Percentiles rank a stretch among this genome's conserved stretches.
Conservation (phyloP, 805 yeast genomes). For the Kazachstania martiniae region DNA sequence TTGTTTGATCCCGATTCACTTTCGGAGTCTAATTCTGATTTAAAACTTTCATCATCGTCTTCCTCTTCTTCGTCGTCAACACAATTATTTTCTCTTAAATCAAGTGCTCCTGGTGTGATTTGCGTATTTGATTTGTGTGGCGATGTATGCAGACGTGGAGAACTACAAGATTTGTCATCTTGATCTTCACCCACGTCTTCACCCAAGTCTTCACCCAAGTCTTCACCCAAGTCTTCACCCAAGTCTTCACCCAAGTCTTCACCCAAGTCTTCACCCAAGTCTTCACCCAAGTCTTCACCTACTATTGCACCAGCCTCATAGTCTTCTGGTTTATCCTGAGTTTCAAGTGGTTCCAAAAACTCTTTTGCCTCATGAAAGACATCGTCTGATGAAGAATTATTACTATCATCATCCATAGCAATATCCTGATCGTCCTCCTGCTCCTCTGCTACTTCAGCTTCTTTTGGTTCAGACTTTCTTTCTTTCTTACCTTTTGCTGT, state of each 20-base stretch:
- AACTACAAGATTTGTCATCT: conserved; percentile 8
- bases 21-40: not conserved
- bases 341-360: conserved; percentile 8
- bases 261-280: conserved; percentile 1
- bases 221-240: conserved; percentile 25
- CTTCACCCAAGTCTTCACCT: conserved; percentile 15
- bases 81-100: too few relatives aligned
- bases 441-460: not conserved
- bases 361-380: conserved; percentile 7
- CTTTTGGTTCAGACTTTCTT: conserved; percentile 1
- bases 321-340: conserved; percentile 1
- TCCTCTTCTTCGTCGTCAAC: not conserved
- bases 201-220: conserved; percentile 22
- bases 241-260: conserved; percentile 14
- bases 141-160: too few relatives aligned
- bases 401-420: not conserved
- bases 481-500: conserved; percentile 4
- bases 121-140: too few relatives aligned
- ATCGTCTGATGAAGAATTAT: not conserved
- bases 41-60: not conserved
- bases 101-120: too few relatives aligned
- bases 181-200: conserved; percentile 26
- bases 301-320: conserved; percentile 7
- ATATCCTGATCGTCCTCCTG: not conserved
- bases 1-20: conserved; percentile 15